phyloP scores from a whole-genome alignment of 192 early-diverging fungal species.

The Spizellomyces punctatus region DNA sequence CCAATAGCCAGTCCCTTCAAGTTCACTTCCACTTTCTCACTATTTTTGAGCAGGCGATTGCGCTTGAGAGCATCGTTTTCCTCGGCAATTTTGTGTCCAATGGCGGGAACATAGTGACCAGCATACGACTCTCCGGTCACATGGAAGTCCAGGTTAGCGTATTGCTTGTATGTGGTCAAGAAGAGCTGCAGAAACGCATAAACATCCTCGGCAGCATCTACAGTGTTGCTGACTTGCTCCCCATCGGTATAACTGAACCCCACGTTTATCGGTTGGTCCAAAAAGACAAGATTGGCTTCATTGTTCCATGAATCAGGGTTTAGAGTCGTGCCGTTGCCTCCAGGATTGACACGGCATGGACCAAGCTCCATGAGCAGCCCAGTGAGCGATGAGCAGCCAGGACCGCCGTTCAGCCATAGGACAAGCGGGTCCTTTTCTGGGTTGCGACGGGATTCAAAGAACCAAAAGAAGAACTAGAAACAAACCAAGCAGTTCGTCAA shows the following conservation, averaged over 20 bases:
- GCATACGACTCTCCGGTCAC: constrained; percentile 77
- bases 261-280: constrained; percentile 78
- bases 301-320: constrained; percentile 91
- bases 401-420: constrained; percentile 77
- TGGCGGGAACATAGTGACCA: constrained; percentile 94
- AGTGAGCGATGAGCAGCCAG: constrained; percentile 74
- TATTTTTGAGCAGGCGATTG: neutral
- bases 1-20: constrained; percentile 82
- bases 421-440: constrained; percentile 76
- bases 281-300: constrained; percentile 70
- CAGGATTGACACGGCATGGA: constrained; percentile 81
- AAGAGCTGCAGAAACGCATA: constrained; percentile 94
- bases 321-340: constrained; percentile 63
- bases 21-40: constrained; percentile 61
- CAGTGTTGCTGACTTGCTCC: constrained; percentile 67
- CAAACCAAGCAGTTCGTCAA: neutral
- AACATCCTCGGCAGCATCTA: constrained; percentile 81
- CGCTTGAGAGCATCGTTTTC: constrained; percentile 59
- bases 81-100: constrained; percentile 77
- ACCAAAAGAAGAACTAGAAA: constrained; percentile 90
- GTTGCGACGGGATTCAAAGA: constrained; percentile 88
- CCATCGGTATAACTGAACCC: constrained; percentile 79
- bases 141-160: constrained; percentile 76
- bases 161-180: constrained; percentile 84
- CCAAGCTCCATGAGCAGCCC: constrained; percentile 80